A percentile compares a stretch with the other conserved stretches of the same genome.
Conservation (phyloP, 805 yeast genomes). For the Blastobotrys muscicola region DNA sequence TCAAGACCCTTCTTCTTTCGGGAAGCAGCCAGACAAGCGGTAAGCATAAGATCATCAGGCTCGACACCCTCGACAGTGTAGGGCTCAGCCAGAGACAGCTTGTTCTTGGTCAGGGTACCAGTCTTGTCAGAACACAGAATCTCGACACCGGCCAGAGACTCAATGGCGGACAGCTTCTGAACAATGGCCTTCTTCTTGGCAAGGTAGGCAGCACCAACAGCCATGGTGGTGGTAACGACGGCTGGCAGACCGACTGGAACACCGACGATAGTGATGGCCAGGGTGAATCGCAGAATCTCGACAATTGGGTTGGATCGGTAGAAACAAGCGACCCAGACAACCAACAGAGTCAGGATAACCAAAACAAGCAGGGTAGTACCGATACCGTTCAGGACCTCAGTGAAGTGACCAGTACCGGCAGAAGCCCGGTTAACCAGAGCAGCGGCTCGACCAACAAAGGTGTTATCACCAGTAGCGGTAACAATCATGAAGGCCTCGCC, state of each 20-base stretch:
- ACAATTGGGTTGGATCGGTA: conserved; percentile 86
- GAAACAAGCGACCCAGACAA: conserved; percentile 91
- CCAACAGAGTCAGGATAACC: conserved; percentile 76
- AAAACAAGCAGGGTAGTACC: conserved; percentile 86
- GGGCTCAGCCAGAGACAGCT: conserved; percentile 91
- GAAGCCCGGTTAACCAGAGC: conserved; percentile 91
- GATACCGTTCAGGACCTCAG: conserved; percentile 95
- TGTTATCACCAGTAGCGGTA: conserved; percentile 90
- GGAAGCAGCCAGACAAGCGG: conserved; percentile 96
- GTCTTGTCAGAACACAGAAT: conserved; percentile 96
- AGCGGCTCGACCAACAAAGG: conserved; percentile 96
- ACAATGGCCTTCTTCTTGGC: conserved; percentile 97
- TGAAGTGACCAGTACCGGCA: conserved; percentile 90
- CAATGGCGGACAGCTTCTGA: conserved; percentile 93
- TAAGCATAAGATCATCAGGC: conserved; percentile 90
- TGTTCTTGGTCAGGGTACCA: conserved; percentile 96
- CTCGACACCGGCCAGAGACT: conserved; percentile 95
- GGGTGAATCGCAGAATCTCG: conserved; percentile 79
- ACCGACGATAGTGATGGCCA: conserved; percentile 95
- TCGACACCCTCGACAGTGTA: conserved; percentile 97
- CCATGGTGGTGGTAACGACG: conserved; percentile 97
- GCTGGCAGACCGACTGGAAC: conserved; percentile 99
- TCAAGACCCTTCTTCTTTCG: conserved; percentile 98
- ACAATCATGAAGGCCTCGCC: conserved; percentile 94
- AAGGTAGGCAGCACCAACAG: conserved; percentile 98